Base-by-base conservation (phyloP, 169 alveolate genomes). In the Cyclospora cayetanensis region DNA sequence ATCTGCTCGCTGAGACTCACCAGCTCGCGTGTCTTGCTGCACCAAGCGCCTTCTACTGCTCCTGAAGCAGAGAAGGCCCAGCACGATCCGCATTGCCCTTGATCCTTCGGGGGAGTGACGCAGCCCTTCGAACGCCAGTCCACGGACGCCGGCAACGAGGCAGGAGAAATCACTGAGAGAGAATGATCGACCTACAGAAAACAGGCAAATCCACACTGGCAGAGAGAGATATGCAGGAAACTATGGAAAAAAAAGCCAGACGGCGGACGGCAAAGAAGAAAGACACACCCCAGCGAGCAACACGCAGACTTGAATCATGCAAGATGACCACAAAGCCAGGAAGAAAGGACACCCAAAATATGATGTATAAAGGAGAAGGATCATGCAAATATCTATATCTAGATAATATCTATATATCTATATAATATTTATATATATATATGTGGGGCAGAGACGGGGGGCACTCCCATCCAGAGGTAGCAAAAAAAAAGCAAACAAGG, bases 51-150 rank as follows among this genome's bases (percentile, higher is more conserved):
- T 94, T 98, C 99, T 50, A 98, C 42, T 9, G 97, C 94, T 12
- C 97, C 98, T 2, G 97, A 93, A 29, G 98, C 91, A 15, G 98
- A 96, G 95, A 97, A 97, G 35, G 99, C 98, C 98, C 98, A 97
- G 94, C 98, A 97, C 29, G 98, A 95, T 4, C 98, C 98, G 89
- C 94, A 76, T 39, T 82, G 43, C 1, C 74, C 68, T 55, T 91
- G 94, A 22, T 91, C 94, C 60, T 93, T 93, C 72, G 93, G 88
- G 27, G 94, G 93, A 31, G 94, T 94, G 42, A 94, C 95, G 66
- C 95, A 93, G 12, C 95, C 95, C 35, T 74, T 37, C 86, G 42
- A 76, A 1, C 90, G 43, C 96, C 96, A 94, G 86, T 94, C 93
- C 35, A 94, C 76, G 5, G 92, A 52, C 27, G 25, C 11, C 35